phyloP scores from a whole-genome alignment of 176 grass and related monocot genomes.

The Oryza australiensis region DNA sequence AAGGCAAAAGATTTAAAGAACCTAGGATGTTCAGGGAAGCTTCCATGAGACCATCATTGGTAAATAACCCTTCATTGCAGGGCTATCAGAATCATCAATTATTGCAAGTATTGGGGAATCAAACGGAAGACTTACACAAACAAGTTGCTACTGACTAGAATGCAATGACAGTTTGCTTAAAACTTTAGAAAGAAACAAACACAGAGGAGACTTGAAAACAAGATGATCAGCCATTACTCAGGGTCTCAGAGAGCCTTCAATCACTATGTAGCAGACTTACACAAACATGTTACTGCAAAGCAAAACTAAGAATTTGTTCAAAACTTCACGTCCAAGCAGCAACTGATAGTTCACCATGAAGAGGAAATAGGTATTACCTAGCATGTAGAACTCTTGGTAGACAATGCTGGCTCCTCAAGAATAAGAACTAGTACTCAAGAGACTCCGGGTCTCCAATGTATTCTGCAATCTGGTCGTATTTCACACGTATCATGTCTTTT shows the following conservation, averaged over 20 bases:
- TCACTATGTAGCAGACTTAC: slow-evolving; percentile 7
- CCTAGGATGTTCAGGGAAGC: background rate
- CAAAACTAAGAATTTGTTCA: background rate
- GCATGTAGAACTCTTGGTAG: background rate
- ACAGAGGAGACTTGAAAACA: background rate
- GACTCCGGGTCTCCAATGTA: slow-evolving; percentile 77
- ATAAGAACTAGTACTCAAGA: slow-evolving; percentile 64
- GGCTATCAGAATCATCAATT: background rate
- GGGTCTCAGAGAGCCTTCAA: background rate
- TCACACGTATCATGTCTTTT: slow-evolving; percentile 71
- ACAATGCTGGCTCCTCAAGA: background rate
- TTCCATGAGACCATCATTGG: background rate
- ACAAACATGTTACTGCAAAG: slow-evolving; percentile 26
- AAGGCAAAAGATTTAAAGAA: background rate
- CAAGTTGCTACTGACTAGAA: background rate
- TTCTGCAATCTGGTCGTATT: slow-evolving; percentile 82
- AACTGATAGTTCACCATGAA: slow-evolving; percentile 23
- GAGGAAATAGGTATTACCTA: slow-evolving; percentile 38
- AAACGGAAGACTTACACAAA: background rate
- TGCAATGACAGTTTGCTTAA: background rate
- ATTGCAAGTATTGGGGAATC: background rate
- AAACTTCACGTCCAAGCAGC: slow-evolving; percentile 27
- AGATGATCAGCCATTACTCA: background rate
- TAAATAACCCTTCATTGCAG: background rate
- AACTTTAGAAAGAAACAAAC: background rate